phyloP scores from a whole-genome alignment of 2,329 filamentous ascomycete genomes.

The Parasarocladium wereldwijsianum region DNA sequence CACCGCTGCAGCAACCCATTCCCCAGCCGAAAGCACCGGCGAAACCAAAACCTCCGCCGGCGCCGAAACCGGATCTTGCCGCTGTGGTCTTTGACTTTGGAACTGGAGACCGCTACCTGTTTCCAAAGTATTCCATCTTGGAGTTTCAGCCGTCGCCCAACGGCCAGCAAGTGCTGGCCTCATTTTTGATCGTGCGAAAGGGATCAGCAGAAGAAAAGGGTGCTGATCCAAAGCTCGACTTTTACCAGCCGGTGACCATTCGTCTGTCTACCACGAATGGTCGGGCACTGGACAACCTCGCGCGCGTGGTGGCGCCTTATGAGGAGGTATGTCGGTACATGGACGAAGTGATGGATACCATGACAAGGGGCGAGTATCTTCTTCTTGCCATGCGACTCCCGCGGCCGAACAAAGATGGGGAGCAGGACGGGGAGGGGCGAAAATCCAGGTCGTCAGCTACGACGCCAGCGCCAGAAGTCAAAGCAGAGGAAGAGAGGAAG shows the following conservation, averaged over 20 bases:
- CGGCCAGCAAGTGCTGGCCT: slow-evolving; percentile 52
- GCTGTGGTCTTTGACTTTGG: slow-evolving; percentile 61
- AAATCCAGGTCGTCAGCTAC: slow-evolving; percentile 15
- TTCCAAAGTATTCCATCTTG: slow-evolving; percentile 64
- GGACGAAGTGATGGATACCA: slow-evolving; percentile 56
- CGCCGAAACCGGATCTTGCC: slow-evolving; percentile 43
- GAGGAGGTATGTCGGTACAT: slow-evolving; percentile 53
- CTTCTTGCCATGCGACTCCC: slow-evolving; percentile 53
- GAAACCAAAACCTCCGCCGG: slow-evolving; percentile 27
- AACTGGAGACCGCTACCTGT: slow-evolving; percentile 60
- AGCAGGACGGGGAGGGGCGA: slow-evolving; percentile 11
- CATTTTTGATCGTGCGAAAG: slow-evolving; percentile 63
- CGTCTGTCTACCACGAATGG: slow-evolving; percentile 39
- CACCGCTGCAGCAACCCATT: slow-evolving; percentile 14
- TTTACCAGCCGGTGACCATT: slow-evolving; percentile 62
- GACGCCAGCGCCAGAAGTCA: slow-evolving; percentile 15
- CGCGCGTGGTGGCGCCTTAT: slow-evolving; percentile 44
- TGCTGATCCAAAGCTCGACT: slow-evolving; percentile 49
- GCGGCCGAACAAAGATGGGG: slow-evolving; percentile 18
- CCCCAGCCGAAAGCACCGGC: slow-evolving; percentile 47
- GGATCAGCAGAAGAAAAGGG: slow-evolving; percentile 51
- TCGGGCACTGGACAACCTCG: slow-evolving; percentile 44
- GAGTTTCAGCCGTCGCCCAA: slow-evolving; percentile 41
- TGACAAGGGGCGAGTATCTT: slow-evolving; percentile 53
- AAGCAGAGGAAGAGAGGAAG: slow-evolving; percentile 8